Base-by-base conservation (phyloP, 345 rosid species). In the Arabidopsis suecica region DNA sequence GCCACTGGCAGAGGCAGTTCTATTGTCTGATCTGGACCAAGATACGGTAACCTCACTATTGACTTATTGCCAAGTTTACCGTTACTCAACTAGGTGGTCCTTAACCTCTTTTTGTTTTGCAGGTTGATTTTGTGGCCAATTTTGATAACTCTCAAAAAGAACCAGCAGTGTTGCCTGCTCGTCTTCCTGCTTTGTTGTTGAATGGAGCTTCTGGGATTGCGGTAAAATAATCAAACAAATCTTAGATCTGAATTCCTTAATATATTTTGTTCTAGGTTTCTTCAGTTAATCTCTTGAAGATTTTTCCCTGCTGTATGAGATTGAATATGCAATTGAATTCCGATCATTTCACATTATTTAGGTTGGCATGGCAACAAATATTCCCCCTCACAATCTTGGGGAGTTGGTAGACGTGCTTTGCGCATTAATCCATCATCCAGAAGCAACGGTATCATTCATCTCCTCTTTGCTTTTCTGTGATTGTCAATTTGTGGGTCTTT, bases 281-380 rank as follows among this genome's bases (percentile, higher is more conserved):
- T 42, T 74, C 20, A 50, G 0, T 58, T 56, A 61, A 32, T 25
- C 28, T 4, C n/a, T 6, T 28, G 45, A 55, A 7, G 16, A 5
- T 3, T 55, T 44, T 63, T 45, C 32, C 7, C 28, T 53, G 79
- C 28, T 55, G 28, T 45, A 41, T 61, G 25, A 20, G 37, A 63
- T 55, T 28, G 37, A 13, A 16, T 62, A 25, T 69, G 62, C 78
- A 30, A 72, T 11, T 68, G 71, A 54, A 28, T 67, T 53, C 5
- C 44, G 28, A 51, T 32, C 14, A 25, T 13, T 61, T 78, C 9
- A 51, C 59, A 33, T 53, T 76, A 42, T 71, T 61, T 77, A 94
- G 98, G 98, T 94, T 78, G 97, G 98, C 71, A 94, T 94, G 98
- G 98, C 98, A 8, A 94, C 98, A 23, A 91, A 88, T 68, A 91